Base-by-base conservation (phyloP, 139 green algal genomes). In the Asterochloris sp. region DNA sequence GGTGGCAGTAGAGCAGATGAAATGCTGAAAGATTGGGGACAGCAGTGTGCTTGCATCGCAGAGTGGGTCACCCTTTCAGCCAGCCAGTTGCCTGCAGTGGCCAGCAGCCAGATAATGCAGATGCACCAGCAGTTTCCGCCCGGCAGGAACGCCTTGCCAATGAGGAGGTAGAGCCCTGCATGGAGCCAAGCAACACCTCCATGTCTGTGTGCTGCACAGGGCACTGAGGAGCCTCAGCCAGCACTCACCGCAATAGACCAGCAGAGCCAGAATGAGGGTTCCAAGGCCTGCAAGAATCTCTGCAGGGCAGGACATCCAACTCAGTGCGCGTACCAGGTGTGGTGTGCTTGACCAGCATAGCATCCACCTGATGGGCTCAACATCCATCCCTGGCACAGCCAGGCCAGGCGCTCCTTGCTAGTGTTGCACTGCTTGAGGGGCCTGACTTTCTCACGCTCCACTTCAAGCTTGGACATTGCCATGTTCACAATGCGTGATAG, bases 91-190 rank as follows among this genome's bases (percentile, higher is more conserved):
- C 62, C 64, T 27, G 60, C 28, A 29, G 26, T 24, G 4, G 78
- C 62, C 12, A 77, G 61, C 13, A 84, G 23, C 84, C 84, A 87
- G 24, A 84, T 78, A 0, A 87, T 47, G 38, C 82, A 71, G 60
- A 87, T 73, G 11, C 79, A 79, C 84, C 84, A 87, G 8, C 74
- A 79, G 10, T 66, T 63, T 38, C 84, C 84, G 12, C 27, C 75
- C 13, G 79, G 79, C 23, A 84, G 79, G 63, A 87, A 87, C 0
- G 84, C 74, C 26, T 82, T 66, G 0, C 84, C 84, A 69, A 87
- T 84, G 15, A 64, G 73, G 21, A 87, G 79, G 14, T 82, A 81
- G 27, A 87, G 79, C 21, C 74, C 83, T 84, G 83, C 73, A 69
- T 15, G 62, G 68, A 24, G 17, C 28, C 28, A 76, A 4, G n/a